Conservation (phyloP, 2,329 filamentous ascomycete species). For the Annulohypoxylon truncatum region DNA sequence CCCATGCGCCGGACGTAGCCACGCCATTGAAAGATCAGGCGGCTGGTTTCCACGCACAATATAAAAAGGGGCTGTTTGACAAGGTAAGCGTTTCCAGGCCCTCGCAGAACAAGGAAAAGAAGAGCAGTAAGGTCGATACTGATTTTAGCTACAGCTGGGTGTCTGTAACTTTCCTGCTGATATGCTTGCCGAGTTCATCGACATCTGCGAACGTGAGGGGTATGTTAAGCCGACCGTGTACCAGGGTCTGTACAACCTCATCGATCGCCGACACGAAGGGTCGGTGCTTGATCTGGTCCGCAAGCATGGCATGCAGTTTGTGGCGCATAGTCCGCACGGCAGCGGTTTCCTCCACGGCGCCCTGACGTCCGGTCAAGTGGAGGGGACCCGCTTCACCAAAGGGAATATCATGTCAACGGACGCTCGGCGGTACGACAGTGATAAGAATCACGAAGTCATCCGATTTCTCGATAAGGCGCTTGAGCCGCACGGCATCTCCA, state of each 20-base stretch:
- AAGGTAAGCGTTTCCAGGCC: neutral
- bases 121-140: neutral
- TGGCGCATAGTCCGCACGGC: slow-evolving; percentile 52
- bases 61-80: neutral
- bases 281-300: slow-evolving; percentile 56
- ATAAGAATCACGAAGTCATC: neutral
- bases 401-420: neutral
- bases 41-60: neutral
- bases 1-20: neutral
- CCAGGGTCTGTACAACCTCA: slow-evolving; percentile 61
- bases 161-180: neutral
- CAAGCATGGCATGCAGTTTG: slow-evolving; percentile 57
- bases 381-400: neutral
- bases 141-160: neutral
- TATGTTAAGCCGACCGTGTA: slow-evolving; percentile 59
- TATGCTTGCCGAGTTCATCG: slow-evolving; percentile 46
- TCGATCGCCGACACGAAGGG: slow-evolving; percentile 56
- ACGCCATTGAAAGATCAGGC: neutral
- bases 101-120: neutral
- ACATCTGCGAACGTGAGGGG: slow-evolving; percentile 57
- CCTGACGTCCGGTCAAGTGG: neutral
- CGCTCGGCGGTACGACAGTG: neutral
- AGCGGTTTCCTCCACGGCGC: neutral
- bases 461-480: slow-evolving; percentile 20
- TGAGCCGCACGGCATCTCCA: slow-evolving; percentile 51